A percentile compares a stretch with the other conserved stretches of the same genome.
Evolutionary conservation across 805 yeast species (phyloP).

Genomic region (Kurtzmaniella fragi): DNA sequence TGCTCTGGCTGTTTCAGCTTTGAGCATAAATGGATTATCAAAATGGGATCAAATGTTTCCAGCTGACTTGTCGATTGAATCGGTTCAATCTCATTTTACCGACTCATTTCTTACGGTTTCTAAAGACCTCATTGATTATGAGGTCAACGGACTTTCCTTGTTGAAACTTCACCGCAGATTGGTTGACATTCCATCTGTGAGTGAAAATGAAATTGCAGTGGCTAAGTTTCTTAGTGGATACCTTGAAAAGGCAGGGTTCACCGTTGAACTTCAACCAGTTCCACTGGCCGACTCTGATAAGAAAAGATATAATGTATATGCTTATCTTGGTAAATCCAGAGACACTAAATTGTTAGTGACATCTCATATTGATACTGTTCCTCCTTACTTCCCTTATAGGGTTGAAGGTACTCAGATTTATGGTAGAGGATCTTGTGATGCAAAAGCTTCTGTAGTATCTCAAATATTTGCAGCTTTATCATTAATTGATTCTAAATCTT

Average conservation of each 20-base stretch:
- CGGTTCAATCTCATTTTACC: background rate
- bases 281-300: conserved; percentile 10
- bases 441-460: conserved; percentile 65
- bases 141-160: conserved; percentile 6
- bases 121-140: background rate
- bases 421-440: conserved; percentile 69
- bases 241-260: conserved; percentile 40
- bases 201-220: conserved; percentile 24
- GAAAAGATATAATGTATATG: conserved; percentile 49
- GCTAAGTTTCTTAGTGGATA: conserved; percentile 35
- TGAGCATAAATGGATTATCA: background rate
- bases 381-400: conserved; percentile 54
- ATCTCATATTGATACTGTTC: conserved; percentile 70
- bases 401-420: conserved; percentile 45
- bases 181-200: conserved; percentile 21
- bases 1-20: too few species aligned
- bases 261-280: conserved; percentile 44
- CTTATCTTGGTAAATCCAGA: conserved; percentile 44
- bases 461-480: conserved; percentile 54
- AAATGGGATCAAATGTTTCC: background rate
- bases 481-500: conserved; percentile 29
- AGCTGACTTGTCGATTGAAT: background rate
- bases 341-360: conserved; percentile 49
- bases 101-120: background rate
- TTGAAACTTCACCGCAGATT: conserved; percentile 21